Evolutionary conservation across 768 basidiomycete species (phyloP), one percentile per base, ranked within the genome.

Genomic region (Hericium coralloides): DNA sequence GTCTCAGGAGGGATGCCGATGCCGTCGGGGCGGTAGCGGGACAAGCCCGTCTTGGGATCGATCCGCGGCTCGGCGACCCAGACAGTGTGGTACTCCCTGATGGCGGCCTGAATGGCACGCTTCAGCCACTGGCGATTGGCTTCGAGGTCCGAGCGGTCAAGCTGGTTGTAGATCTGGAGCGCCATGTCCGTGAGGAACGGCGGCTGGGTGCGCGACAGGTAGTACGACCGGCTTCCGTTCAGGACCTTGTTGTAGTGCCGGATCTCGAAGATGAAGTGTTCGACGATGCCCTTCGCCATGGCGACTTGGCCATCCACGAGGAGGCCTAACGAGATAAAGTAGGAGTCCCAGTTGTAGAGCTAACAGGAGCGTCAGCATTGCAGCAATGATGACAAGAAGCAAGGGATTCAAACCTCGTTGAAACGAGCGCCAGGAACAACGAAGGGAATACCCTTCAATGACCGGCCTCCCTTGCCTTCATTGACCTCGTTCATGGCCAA

Each of bases 161-260:
- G 83, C 68, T 94, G 94, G 67, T 95, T 95, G 76, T 89, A 98
- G 68, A 98, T 95, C 69, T 98, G 97, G 39, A 98, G 79, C 0
- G 95, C 93, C 87, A 99, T 93, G 70, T 99, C 95, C 48, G 95
- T 98, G 49, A 98, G 79, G 87, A 99, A 99, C 2, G 95, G 95
- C 31, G 95, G 95, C 68, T 99, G 95, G 12, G 93, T 89, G 60
- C 95, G 88, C 69, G 89, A 91, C 57, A 99, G 83, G 70, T 99
- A 99, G 80, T 85, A 87, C 68, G 89, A 91, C 65, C 95, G 87
- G 71, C 88, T 95, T 60, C 95, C 95, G 69, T 99, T 99, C 62
- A 98, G 74, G 65, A 95, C 94, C 73, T 95, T 95, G 75, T 90
- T 89, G 68, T 97, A 97, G 72, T 97, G 91, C 74, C 85, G 92